phyloP scores from a whole-genome alignment of 202 grass and related monocot genomes.

The Schoenoplectus tabernaemontani region DNA sequence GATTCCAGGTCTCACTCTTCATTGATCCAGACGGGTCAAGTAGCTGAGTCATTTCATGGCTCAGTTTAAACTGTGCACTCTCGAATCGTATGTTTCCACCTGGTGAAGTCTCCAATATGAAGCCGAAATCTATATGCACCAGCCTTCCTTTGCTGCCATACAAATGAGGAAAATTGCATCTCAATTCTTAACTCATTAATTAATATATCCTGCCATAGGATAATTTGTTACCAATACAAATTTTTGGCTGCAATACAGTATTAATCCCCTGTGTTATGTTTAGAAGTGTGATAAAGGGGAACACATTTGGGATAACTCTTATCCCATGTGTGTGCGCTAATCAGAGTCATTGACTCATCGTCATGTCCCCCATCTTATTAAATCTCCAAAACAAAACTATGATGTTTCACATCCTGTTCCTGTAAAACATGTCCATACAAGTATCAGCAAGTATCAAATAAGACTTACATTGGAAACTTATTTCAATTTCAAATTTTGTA shows the following conservation, averaged over 20 bases:
- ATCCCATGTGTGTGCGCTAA: neutral
- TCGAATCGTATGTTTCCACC: constrained; percentile 97
- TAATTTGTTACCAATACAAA: neutral
- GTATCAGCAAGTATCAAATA: neutral
- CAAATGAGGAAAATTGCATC: neutral
- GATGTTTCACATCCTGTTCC: neutral
- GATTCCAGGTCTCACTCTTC: constrained; percentile 98
- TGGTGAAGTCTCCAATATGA: constrained; percentile 98
- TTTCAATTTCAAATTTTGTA: neutral
- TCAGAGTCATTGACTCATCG: neutral
- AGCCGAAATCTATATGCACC: constrained; percentile 99
- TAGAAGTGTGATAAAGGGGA: neutral
- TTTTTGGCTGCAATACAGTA: neutral
- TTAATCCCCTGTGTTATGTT: neutral
- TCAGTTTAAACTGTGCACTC: constrained; percentile 98
- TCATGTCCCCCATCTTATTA: neutral
- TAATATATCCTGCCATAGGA: neutral
- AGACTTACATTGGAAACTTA: neutral
- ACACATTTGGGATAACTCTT: neutral
- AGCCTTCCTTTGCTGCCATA: constrained; percentile 82
- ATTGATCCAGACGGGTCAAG: constrained; percentile 98
- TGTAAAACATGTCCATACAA: neutral
- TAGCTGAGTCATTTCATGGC: constrained; percentile 99
- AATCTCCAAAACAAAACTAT: neutral
- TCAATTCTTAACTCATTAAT: neutral